phyloP scores from a whole-genome alignment of 805 yeast genomes.

The Cyberlindnera maclurae region DNA sequence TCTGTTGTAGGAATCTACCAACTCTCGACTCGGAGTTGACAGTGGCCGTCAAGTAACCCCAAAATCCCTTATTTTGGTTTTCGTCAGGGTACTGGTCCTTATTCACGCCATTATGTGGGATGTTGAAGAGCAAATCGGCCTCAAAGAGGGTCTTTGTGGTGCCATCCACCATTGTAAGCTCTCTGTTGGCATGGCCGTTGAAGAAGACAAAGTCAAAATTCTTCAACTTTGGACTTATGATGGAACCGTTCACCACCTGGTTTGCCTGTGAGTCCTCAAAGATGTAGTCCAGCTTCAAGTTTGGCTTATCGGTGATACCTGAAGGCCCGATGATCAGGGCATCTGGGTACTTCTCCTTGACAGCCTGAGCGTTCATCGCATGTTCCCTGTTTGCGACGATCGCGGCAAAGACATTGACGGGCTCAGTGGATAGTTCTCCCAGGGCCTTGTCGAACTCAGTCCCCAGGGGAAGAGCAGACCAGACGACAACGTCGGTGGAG shows the following conservation, averaged over 20 bases:
- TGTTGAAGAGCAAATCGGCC: constrained; percentile 57
- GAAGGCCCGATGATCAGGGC: constrained; percentile 46
- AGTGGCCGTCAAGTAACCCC: constrained; percentile 31
- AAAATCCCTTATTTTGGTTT: constrained; percentile 39
- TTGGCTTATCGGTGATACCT: constrained; percentile 31
- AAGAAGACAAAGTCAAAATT: constrained; percentile 50
- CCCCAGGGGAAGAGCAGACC: constrained; percentile 54
- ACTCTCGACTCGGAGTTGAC: constrained; percentile 34
- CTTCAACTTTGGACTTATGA: constrained; percentile 34
- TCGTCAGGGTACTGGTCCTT: constrained; percentile 38
- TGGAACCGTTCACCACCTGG: constrained; percentile 25
- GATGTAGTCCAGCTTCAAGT: constrained; percentile 32
- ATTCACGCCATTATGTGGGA: constrained; percentile 44
- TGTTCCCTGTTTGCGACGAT: constrained; percentile 62
- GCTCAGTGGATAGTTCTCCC: constrained; percentile 27
- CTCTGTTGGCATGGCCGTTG: constrained; percentile 51
- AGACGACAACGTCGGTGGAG: constrained; percentile 34
- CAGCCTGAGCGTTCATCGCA: constrained; percentile 51
- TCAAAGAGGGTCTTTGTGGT: constrained; percentile 42
- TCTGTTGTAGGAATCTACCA: constrained; percentile 28
- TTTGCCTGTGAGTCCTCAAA: constrained; percentile 31
- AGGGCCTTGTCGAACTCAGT: constrained; percentile 36
- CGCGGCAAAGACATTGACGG: constrained; percentile 37
- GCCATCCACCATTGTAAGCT: constrained; percentile 44
- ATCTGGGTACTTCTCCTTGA: constrained; percentile 42